phyloP scores from a whole-genome alignment of 805 yeast species.

The Saitoella complicata region DNA sequence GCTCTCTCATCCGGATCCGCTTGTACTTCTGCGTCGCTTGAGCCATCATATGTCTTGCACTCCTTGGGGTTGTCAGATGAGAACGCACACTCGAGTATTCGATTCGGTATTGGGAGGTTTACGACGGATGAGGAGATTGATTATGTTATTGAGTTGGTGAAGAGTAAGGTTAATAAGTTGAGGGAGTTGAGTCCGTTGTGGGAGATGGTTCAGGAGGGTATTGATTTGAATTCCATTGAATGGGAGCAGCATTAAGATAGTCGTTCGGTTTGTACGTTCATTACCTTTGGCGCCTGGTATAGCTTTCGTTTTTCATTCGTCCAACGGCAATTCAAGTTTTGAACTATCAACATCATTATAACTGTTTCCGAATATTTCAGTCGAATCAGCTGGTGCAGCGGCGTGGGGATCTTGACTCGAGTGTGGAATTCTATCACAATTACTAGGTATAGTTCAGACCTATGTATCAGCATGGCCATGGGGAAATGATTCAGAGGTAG shows the following conservation, averaged over 20 bases:
- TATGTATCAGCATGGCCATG: no score
- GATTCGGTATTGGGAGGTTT: slow-evolving; percentile 94
- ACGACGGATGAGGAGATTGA: slow-evolving; percentile 94
- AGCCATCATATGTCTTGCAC: slow-evolving; percentile 90
- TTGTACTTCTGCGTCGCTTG: slow-evolving; percentile 95
- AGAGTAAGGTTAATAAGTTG: slow-evolving; percentile 76
- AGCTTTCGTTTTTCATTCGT: no score
- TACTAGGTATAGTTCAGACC: no score
- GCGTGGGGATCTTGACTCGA: no score
- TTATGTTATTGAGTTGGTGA: slow-evolving; percentile 76
- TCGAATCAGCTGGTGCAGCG: no score
- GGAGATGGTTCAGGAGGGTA: slow-evolving; percentile 99
- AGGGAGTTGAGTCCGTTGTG: slow-evolving; percentile 89
- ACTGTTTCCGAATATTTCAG: no score
- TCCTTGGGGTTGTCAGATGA: slow-evolving; percentile 98
- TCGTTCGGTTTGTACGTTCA: no score
- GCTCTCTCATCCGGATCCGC: slow-evolving; percentile 96
- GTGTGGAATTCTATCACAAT: no score
- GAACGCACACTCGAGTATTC: slow-evolving; percentile 91
- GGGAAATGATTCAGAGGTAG: no score
- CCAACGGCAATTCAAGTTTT: no score
- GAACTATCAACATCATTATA: no score
- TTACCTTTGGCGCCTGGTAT: no score
- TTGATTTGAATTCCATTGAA: slow-evolving; percentile 80
- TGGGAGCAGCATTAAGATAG: slow-evolving; percentile 81